Conservation (phyloP, 495 filamentous ascomycete species). For the Tuber borchii region DNA sequence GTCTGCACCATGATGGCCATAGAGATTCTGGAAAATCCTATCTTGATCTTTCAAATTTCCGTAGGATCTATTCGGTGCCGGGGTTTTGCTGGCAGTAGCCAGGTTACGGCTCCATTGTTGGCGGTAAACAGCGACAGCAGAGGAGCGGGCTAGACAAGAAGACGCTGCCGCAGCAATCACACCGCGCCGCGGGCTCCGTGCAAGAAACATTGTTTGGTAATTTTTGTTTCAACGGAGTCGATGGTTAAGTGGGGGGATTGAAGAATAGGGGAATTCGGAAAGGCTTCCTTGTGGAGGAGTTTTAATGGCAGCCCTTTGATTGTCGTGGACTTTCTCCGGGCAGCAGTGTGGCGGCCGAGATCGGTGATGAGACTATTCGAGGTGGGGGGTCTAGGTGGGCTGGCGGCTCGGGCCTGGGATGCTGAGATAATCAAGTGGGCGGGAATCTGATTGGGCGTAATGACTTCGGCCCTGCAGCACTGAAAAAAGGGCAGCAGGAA, state of each 20-base stretch:
- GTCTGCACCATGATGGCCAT: constrained; percentile 83
- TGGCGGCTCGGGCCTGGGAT: background rate
- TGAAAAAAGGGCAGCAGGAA: background rate
- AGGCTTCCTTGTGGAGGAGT: constrained; percentile 9
- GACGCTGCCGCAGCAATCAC: constrained; percentile 1
- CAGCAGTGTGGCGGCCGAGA: constrained; percentile 7
- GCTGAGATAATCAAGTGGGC: constrained; percentile 31
- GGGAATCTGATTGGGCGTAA: constrained; percentile 21
- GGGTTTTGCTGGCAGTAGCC: constrained; percentile 80
- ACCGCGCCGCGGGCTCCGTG: constrained; percentile 15
- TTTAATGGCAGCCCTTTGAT: constrained; percentile 16
- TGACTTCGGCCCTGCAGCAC: background rate
- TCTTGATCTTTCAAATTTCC: constrained; percentile 91
- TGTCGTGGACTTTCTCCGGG: constrained; percentile 8
- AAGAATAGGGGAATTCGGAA: background rate
- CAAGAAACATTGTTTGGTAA: constrained; percentile 27
- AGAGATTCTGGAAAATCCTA: constrained; percentile 97
- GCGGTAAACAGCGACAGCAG: constrained; percentile 9
- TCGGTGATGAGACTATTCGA: constrained; percentile 18
- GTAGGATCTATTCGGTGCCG: constrained; percentile 64
- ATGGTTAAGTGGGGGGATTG: constrained; percentile 8
- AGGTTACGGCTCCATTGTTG: constrained; percentile 50
- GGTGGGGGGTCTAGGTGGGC: background rate
- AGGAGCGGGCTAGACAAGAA: constrained; percentile 20
- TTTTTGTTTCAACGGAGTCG: background rate